These are phyloP conservation scores for Moniliophthora roreri DNA, from an alignment of 1,284 basidiomycete species.

Conservation along the genomic window DNA sequence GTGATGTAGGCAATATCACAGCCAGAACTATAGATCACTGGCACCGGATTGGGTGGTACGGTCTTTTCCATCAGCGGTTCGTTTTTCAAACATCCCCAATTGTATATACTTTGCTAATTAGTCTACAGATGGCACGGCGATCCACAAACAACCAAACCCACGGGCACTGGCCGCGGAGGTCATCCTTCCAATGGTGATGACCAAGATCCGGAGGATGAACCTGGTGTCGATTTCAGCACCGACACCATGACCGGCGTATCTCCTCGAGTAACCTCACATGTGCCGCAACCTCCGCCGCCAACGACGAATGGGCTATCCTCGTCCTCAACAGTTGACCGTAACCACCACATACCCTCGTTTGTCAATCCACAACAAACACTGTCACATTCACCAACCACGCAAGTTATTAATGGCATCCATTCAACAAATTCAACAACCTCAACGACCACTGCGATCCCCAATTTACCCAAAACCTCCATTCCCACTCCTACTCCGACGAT, in stretches of 20 bases:
- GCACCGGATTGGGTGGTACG: constrained; percentile 73
- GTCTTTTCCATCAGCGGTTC: constrained; percentile 62
- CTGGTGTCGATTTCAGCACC: constrained; percentile 37
- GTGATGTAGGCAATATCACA: constrained; percentile 68
- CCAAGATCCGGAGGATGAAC: constrained; percentile 49
- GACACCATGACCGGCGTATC: constrained; percentile 27
- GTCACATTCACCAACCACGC: constrained; percentile 24
- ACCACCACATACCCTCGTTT: constrained; percentile 8
- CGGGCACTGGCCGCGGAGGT: constrained; percentile 32
- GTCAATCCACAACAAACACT: constrained; percentile 18
- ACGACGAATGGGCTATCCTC: constrained; percentile 26
- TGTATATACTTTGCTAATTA: constrained; percentile 8
- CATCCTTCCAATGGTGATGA: constrained; percentile 20
- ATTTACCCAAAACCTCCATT: constrained; percentile 8
- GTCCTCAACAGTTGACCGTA: constrained; percentile 5
- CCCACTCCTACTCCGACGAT: constrained; percentile 8
- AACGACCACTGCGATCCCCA: constrained; percentile 6
- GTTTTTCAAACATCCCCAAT: constrained; percentile 13
- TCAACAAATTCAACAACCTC: neutral
- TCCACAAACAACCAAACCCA: constrained; percentile 51
- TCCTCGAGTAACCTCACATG: constrained; percentile 18
- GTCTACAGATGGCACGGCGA: constrained; percentile 57
- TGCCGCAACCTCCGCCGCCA: constrained; percentile 16
- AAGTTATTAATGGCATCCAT: constrained; percentile 14
- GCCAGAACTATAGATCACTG: constrained; percentile 73